Percentiles rank a stretch among this genome's conserved stretches.
Conservation (phyloP, 805 yeast species). For the Pichia exigua region DNA sequence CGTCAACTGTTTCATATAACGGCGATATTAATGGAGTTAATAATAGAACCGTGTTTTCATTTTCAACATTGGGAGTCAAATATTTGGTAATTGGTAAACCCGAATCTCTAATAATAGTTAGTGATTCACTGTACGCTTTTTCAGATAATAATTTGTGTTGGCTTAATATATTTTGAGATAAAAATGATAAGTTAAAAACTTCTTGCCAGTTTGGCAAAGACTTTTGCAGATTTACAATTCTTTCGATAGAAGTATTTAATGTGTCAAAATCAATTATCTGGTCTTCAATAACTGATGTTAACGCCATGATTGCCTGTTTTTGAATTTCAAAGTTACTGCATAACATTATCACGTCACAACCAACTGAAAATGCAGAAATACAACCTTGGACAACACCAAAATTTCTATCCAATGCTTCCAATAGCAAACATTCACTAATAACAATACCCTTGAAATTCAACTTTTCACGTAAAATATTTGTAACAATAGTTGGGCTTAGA, state of each 20-base stretch:
- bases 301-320: slow-evolving; percentile 44
- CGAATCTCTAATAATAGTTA: slow-evolving; percentile 48
- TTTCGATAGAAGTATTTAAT: slow-evolving; percentile 30
- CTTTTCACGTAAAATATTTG: slow-evolving; percentile 42
- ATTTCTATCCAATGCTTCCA: slow-evolving; percentile 56
- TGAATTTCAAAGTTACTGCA: slow-evolving; percentile 50
- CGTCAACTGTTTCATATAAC: slow-evolving; percentile 16
- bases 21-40: slow-evolving; percentile 31
- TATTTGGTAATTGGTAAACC: slow-evolving; percentile 41
- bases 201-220: slow-evolving; percentile 37
- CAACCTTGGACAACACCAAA: slow-evolving; percentile 64
- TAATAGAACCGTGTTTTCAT: slow-evolving; percentile 22
- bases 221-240: slow-evolving; percentile 38
- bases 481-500: slow-evolving; percentile 44
- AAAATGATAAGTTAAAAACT: slow-evolving; percentile 30
- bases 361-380: slow-evolving; percentile 51
- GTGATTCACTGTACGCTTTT: slow-evolving; percentile 41
- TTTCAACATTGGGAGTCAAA: slow-evolving; percentile 24
- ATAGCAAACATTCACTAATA: slow-evolving; percentile 51
- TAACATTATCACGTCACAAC: slow-evolving; percentile 57
- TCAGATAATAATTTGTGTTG: slow-evolving; percentile 37
- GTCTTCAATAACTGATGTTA: slow-evolving; percentile 26
- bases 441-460: slow-evolving; percentile 50
- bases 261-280: slow-evolving; percentile 36
- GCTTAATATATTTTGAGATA: slow-evolving; percentile 28